Conservation (phyloP, 257 asterid genomes). For the Solanum boliviense region DNA sequence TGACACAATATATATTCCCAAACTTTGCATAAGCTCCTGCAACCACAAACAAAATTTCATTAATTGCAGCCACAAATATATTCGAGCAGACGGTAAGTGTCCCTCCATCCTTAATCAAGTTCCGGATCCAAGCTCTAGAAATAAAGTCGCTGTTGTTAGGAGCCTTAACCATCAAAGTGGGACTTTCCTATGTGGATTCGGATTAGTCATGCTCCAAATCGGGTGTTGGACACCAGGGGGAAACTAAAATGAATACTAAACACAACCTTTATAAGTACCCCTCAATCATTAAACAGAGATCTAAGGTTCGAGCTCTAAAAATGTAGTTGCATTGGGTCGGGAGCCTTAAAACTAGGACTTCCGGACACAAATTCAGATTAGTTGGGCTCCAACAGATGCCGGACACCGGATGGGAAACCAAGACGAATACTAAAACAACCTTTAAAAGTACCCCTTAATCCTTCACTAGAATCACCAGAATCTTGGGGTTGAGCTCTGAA, state of each 20-base stretch:
- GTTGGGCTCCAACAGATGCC: not conserved
- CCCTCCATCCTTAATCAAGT: not conserved
- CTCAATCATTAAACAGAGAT: not conserved
- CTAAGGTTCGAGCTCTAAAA: not conserved
- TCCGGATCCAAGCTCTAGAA: not conserved
- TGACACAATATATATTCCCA: slow-evolving; percentile 61
- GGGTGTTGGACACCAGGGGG: not conserved
- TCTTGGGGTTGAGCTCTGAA: not conserved
- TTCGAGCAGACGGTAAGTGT: not conserved
- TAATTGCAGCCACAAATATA: not conserved
- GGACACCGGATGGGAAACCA: not conserved
- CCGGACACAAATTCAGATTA: not conserved
- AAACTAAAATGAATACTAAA: not conserved
- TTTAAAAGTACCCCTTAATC: not conserved
- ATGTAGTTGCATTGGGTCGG: not conserved
- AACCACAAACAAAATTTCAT: not conserved
- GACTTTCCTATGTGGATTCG: not conserved
- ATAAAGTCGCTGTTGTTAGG: not conserved
- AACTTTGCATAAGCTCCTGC: slow-evolving; percentile 56
- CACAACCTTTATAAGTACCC: not conserved
- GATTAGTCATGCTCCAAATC: not conserved
- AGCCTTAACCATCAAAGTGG: not conserved
- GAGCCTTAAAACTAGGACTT: not conserved
- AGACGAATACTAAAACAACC: not conserved
- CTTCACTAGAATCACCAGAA: not conserved